Evolutionary conservation across 2,329 filamentous ascomycete genomes (phyloP), one percentile per base, ranked within the genome.

Genomic region (Davidsoniella australis): DNA sequence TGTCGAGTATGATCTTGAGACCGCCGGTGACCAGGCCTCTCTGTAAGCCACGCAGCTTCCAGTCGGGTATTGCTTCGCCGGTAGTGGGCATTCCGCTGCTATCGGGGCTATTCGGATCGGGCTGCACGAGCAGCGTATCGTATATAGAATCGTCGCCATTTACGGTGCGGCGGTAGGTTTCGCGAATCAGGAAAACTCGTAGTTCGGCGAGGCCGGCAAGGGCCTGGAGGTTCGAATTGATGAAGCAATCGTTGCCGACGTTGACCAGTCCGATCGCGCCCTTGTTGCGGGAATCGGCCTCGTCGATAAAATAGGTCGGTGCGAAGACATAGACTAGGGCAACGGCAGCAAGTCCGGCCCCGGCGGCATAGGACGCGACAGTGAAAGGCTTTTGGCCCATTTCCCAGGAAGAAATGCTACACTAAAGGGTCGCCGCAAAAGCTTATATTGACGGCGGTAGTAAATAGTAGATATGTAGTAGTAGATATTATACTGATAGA

Each of bases 321-420:
- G 82, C 87, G 66, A 98, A 96, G 58, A 96, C 89, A 66, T 96
- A 98, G 62, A 96, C 85, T 51, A 96, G 76, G 29, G 91, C 89
- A 55, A 94, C 85, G 54, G 91, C 91, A 50, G 91, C 91, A 55
- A 98, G 81, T 49, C 88, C 94, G 53, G 89, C 91, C 58, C 89
- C 89, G 53, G 89, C 91, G 59, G 91, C 91, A 66, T 98, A 98
- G 41, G 85, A 86, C 58, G 86, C 85, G 58, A 66, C 63, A 23
- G 62, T 48, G 45, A 52, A 48, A 24, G 50, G 41, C 41, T 62
- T 65, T 45, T 64, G 62, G 52, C 60, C 62, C 64, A 66, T 66
- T 7, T 38, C 23, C 45, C 16, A 23, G n/a, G 39, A 10, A 5
- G 16, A 23, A 8, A 23, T 10, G 18, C n/a, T 41, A 41, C 16